These are phyloP conservation scores for Lichenothelia convexa DNA, from an alignment of 495 filamentous ascomycete species.

Conservation along the genomic window DNA sequence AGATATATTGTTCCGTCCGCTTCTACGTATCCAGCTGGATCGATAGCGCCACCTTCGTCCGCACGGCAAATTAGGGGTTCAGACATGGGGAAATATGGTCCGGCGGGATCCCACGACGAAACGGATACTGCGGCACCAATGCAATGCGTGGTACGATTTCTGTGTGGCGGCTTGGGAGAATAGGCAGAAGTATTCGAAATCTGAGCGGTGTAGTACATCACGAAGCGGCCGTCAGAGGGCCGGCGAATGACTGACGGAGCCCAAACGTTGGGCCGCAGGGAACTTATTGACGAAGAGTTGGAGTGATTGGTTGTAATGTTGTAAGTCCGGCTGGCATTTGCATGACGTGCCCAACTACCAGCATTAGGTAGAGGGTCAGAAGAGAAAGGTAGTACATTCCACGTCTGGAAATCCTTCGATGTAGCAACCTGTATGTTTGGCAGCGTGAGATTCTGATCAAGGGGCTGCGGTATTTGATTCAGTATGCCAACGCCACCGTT, in stretches of 20 bases:
- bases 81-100: constrained; percentile 12
- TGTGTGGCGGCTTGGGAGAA: constrained; percentile 3
- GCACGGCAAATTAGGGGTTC: constrained; percentile 11
- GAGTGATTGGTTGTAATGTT: no score
- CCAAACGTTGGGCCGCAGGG: constrained; percentile 12
- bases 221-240: constrained; percentile 6
- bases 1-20: constrained; percentile 1
- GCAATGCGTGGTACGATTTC: constrained; percentile 14
- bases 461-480: no score
- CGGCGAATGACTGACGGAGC: constrained; percentile 9
- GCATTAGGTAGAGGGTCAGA: constrained; percentile 9
- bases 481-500: constrained; percentile 16
- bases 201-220: constrained; percentile 16
- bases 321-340: no score
- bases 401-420: constrained; percentile 10
- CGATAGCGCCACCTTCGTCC: constrained; percentile 14
- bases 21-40: constrained; percentile 22
- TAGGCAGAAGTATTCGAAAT: constrained; percentile 2
- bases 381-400: constrained; percentile 7
- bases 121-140: constrained; percentile 12
- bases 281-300: no score
- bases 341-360: constrained; percentile 12
- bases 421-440: constrained; percentile 14
- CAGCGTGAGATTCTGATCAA: no score
- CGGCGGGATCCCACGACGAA: constrained; percentile 3